phyloP scores from a whole-genome alignment of 139 green algal genomes.

The Astrephomene gubernaculifera region DNA sequence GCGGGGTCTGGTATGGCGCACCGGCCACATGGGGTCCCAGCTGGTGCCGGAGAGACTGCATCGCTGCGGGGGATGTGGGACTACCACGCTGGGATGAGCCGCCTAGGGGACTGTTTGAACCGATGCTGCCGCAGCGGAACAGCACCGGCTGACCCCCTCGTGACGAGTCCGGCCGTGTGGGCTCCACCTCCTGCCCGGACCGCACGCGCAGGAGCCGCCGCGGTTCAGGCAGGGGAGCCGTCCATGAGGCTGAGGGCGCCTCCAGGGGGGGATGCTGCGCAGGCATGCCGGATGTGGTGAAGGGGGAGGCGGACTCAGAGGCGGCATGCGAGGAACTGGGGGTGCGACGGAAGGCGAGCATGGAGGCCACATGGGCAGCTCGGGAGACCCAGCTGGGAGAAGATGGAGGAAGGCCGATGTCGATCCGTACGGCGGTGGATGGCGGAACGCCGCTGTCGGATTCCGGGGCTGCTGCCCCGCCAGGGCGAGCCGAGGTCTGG shows the following conservation, averaged over 20 bases:
- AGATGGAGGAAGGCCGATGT: too few relatives aligned
- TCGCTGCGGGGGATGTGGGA: not conserved
- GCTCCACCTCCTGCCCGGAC: too few relatives aligned
- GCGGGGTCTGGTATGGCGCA: not conserved
- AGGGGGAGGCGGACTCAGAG: not conserved
- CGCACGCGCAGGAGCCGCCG: too few relatives aligned
- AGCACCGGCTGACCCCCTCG: too few relatives aligned
- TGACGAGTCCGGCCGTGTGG: too few relatives aligned
- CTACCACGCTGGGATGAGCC: not conserved
- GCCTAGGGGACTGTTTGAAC: not conserved
- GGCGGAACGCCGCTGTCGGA: too few relatives aligned
- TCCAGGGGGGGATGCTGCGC: not conserved
- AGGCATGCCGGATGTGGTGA: not conserved
- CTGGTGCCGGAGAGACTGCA: not conserved
- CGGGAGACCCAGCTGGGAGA: not conserved
- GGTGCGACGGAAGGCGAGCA: not conserved
- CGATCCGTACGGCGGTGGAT: too few relatives aligned
- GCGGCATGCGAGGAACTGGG: not conserved
- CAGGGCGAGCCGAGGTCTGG: too few relatives aligned
- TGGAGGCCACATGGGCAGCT: not conserved
- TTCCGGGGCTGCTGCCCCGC: too few relatives aligned
- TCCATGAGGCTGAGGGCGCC: not conserved
- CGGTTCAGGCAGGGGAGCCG: too few relatives aligned
- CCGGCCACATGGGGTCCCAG: too few relatives aligned
- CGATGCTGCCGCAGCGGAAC: not conserved